phyloP scores from a whole-genome alignment of 768 basidiomycete genomes.

The Macrolepiota dolichaula region DNA sequence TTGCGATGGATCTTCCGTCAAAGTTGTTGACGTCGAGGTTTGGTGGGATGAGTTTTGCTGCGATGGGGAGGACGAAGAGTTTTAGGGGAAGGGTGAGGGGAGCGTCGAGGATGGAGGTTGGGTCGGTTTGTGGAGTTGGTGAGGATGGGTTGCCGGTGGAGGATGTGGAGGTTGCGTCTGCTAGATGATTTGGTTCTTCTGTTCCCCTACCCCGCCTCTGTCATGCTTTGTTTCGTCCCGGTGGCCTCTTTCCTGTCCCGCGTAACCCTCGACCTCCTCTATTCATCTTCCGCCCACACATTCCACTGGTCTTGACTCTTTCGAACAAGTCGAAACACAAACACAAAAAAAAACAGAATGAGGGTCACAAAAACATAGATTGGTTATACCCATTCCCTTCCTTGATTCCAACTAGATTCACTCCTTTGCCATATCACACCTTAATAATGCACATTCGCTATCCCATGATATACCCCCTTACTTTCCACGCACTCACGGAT shows the following conservation, averaged over 20 bases:
- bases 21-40: conserved; percentile 8
- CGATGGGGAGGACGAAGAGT: conserved; percentile 4
- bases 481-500: not conserved
- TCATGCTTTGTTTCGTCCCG: too few species aligned
- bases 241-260: too few species aligned
- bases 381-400: not conserved
- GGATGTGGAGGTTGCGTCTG: not conserved
- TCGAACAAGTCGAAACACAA: too few species aligned
- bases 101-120: not conserved
- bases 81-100: conserved; percentile 2
- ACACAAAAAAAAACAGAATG: not conserved
- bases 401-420: not conserved
- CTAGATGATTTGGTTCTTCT: too few species aligned
- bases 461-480: not conserved
- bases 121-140: not conserved
- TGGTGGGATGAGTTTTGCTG: not conserved
- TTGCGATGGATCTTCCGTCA: conserved; percentile 40
- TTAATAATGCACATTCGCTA: not conserved
- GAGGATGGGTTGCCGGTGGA: not conserved
- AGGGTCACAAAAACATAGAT: not conserved
- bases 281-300: too few species aligned
- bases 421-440: not conserved
- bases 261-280: too few species aligned
- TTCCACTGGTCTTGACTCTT: too few species aligned
- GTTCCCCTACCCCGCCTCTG: too few species aligned